Conservation (phyloP, 2,329 filamentous ascomycete genomes). For the Cladophialophora yegresii region DNA sequence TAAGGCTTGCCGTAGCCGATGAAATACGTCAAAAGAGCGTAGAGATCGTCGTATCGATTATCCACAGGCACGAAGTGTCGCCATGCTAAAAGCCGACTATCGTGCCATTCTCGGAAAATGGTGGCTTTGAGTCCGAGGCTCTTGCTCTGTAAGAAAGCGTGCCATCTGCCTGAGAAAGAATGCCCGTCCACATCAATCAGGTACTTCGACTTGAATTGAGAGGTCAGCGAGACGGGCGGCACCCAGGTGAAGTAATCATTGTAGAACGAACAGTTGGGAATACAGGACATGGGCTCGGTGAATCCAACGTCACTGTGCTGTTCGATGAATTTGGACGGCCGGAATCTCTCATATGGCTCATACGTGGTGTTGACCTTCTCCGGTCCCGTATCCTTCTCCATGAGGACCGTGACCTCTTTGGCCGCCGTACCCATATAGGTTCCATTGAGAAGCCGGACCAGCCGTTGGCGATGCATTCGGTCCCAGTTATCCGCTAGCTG, state of each 20-base stretch:
- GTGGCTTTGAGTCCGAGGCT: slow-evolving; percentile 56
- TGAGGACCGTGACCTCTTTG: slow-evolving; percentile 39
- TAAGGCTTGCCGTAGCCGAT: slow-evolving; percentile 43
- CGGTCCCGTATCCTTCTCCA: slow-evolving; percentile 32
- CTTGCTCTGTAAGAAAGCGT: slow-evolving; percentile 51
- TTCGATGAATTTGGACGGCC: slow-evolving; percentile 40
- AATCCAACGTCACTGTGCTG: slow-evolving; percentile 46
- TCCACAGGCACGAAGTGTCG: slow-evolving; percentile 57
- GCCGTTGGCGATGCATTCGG: slow-evolving; percentile 45
- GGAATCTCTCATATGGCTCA: slow-evolving; percentile 37
- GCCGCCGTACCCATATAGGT: slow-evolving; percentile 38
- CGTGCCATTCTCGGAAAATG: slow-evolving; percentile 59
- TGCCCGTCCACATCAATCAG: slow-evolving; percentile 46
- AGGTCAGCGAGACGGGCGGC: slow-evolving; percentile 37
- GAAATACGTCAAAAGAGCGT: slow-evolving; percentile 55
- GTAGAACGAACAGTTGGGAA: slow-evolving; percentile 46
- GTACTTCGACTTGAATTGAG: slow-evolving; percentile 44
- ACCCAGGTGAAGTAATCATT: slow-evolving; percentile 39
- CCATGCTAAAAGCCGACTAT: slow-evolving; percentile 55
- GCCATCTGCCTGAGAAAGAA: slow-evolving; percentile 47
- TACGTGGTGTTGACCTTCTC: slow-evolving; percentile 34
- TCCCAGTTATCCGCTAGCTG: slow-evolving; percentile 50
- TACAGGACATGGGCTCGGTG: slow-evolving; percentile 42
- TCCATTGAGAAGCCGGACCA: slow-evolving; percentile 43
- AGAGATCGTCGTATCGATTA: slow-evolving; percentile 54